phyloP scores from a whole-genome alignment of 1,139 yeast species.

The Kodamaea derodonti region DNA sequence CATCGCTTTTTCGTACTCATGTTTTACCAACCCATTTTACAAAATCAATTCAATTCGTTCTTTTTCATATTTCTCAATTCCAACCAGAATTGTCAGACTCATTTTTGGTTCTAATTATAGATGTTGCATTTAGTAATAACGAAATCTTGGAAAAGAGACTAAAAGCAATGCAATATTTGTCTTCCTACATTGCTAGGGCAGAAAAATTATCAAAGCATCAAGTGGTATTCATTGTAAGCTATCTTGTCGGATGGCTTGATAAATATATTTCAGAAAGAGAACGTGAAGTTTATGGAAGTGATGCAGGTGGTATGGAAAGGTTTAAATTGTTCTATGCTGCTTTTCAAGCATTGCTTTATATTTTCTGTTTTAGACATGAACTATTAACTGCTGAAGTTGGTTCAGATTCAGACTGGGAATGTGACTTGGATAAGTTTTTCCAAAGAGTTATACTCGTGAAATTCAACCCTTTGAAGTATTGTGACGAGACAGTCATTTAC shows the following conservation, averaged over 20 bases:
- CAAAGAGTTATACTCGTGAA: constrained; percentile 82
- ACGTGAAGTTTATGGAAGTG: constrained; percentile 52
- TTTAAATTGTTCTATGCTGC: constrained; percentile 90
- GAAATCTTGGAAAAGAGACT: constrained; percentile 73
- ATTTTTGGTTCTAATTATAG: constrained; percentile 76
- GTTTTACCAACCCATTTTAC: constrained; percentile 92
- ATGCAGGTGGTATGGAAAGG: constrained; percentile 63
- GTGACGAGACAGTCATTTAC: constrained; percentile 89
- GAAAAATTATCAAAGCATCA: constrained; percentile 67
- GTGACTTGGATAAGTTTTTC: constrained; percentile 78
- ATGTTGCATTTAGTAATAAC: constrained; percentile 66
- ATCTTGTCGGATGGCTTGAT: constrained; percentile 78
- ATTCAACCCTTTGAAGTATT: constrained; percentile 89
- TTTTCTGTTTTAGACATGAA: constrained; percentile 83
- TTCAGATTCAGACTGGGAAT: constrained; percentile 62
- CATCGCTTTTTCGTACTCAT: constrained; percentile 75
- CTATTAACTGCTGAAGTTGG: constrained; percentile 37
- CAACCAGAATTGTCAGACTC: constrained; percentile 83
- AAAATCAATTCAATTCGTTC: constrained; percentile 78
- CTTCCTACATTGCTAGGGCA: constrained; percentile 90
- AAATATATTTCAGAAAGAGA: constrained; percentile 81
- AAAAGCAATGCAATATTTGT: constrained; percentile 86
- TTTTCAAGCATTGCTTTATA: constrained; percentile 84
- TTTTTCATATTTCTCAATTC: constrained; percentile 79
- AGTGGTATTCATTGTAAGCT: constrained; percentile 72